Conservation (phyloP, 305 asterid genomes). For the Fraxinus platypoda region DNA sequence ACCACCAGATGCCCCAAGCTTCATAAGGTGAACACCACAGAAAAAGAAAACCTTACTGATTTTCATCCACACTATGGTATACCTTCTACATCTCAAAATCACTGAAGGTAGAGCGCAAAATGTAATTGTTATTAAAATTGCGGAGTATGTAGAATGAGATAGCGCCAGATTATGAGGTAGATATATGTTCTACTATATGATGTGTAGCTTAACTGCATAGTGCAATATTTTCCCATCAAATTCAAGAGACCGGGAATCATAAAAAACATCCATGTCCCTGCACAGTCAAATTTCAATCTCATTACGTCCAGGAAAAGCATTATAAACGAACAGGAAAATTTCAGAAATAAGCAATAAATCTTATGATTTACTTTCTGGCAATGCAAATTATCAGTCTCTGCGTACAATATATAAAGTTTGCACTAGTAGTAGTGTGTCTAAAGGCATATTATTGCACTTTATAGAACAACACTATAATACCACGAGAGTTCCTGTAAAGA, state of each 20-base stretch:
- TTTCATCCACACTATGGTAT: neutral
- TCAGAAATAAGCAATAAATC: neutral
- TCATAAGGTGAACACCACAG: neutral
- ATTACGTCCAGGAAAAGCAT: neutral
- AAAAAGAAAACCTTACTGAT: neutral
- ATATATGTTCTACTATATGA: neutral
- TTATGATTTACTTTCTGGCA: neutral
- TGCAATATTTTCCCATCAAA: neutral
- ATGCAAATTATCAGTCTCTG: neutral
- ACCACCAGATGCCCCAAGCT: slow-evolving; percentile 1
- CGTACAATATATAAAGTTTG: neutral
- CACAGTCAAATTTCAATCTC: neutral
- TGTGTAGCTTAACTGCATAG: neutral
- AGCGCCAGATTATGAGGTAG: neutral
- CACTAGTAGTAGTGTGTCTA: neutral
- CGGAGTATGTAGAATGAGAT: neutral
- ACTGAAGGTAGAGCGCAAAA: neutral
- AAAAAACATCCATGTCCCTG: neutral
- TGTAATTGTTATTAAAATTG: neutral
- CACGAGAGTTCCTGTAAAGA: neutral
- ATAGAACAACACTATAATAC: neutral
- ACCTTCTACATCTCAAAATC: neutral
- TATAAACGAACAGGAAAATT: neutral
- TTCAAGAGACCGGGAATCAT: neutral
- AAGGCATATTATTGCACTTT: neutral